Base-by-base conservation (phyloP, 2,329 filamentous ascomycete species). In the Aspergillaceae sp. region DNA sequence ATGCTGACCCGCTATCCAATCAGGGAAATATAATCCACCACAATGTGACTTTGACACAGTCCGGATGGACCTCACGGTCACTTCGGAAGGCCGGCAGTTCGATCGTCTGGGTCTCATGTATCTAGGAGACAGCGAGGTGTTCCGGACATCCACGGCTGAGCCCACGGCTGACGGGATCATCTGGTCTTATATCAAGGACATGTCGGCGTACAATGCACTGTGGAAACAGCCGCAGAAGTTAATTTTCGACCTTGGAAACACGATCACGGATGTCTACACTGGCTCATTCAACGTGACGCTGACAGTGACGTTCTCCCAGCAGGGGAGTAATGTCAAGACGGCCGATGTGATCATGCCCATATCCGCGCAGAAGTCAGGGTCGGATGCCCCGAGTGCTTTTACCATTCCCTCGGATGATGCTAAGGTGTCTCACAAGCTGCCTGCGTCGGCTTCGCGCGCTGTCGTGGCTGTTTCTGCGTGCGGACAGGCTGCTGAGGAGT, bases 111-210 rank as follows among this genome's bases (percentile, higher is more conserved):
- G 80, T 3, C 65, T 84, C 30, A 82, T 92, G 75, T 92, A 83
- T 56, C 72, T 92, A 34, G 80, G 80, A 36, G 84, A 91, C 61
- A 80, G 78, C 7, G 87, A 94, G 62, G 75, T 94, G n/a, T 92
- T 85, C 73, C 75, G 87, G 27, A 90, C 86, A 2, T 89, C 86
- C 4, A 94, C 87, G 1, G 85, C 87, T 3, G 85, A 94, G 67
- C 86, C 87, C 1, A 87, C 80, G 0, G 53, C 69, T 4, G 74
- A 74, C 26, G 87, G 86, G 5, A 89, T 92, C 51, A 69, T 76
- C 40, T 91, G 85, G 84, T 81, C 77, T 1, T 88, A 87, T 59
- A 70, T 82, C 45, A 92, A 91, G 64, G 86, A 94, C 60, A 81
- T 89, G 79, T 86, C 83, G 1, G 74, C 77, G 44, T 90, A 82